Percentiles rank a stretch among this genome's conserved stretches.
Conservation (phyloP, 148 eudicot genomes). For the Camellia granthamiana region DNA sequence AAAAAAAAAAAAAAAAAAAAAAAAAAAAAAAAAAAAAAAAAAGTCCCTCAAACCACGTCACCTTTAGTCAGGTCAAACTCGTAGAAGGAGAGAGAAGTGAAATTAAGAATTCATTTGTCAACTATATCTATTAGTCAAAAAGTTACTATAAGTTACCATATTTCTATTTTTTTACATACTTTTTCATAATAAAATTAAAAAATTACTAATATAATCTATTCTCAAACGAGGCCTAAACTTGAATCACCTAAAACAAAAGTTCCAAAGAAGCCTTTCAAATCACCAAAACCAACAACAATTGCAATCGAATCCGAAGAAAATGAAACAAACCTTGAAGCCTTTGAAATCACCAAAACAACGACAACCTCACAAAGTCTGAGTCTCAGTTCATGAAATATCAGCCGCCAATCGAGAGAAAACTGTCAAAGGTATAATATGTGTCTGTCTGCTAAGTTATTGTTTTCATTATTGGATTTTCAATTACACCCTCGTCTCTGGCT, state of each 20-base stretch:
- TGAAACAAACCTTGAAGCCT: conserved; percentile 28
- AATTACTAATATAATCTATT: conserved; percentile 3
- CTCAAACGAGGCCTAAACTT: conserved; percentile 17
- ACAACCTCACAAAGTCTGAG: conserved; percentile 8
- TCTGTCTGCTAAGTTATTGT: not conserved
- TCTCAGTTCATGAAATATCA: conserved; percentile 15
- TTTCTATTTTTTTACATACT: too few species aligned
- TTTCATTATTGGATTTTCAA: not conserved
- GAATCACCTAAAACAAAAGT: conserved; percentile 14
- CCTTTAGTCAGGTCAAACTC: too few species aligned
- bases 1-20: too few species aligned
- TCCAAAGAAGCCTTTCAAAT: conserved; percentile 30
- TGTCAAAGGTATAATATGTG: conserved; percentile 39
- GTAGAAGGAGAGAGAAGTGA: too few species aligned
- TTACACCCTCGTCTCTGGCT: not conserved
- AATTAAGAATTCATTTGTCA: too few species aligned
- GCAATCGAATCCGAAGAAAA: conserved; percentile 29
- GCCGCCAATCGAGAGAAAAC: too few species aligned
- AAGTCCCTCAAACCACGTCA: too few species aligned
- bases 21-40: too few species aligned
- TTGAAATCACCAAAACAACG: conserved; percentile 17
- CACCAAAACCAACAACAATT: conserved; percentile 3
- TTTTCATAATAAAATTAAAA: too few species aligned
- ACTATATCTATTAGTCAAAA: too few species aligned
- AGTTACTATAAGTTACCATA: too few species aligned